Evolutionary conservation across 176 grass and related monocot species (phyloP).

Genomic region (Alloteropsis semialata): DNA sequence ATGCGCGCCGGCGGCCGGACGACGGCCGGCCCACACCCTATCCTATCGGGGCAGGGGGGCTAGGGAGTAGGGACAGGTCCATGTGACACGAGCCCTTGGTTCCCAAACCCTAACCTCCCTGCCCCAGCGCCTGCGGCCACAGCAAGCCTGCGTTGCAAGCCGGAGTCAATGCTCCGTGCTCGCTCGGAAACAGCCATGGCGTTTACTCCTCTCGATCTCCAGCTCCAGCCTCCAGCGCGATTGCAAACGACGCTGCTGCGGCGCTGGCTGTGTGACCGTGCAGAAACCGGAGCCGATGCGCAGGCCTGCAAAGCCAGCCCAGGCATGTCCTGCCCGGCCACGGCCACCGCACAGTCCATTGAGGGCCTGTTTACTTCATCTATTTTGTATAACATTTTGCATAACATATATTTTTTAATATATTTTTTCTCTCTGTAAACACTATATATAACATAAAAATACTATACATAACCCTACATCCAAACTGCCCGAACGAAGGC

Average conservation of each 20-base stretch:
- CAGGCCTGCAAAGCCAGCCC: neutral
- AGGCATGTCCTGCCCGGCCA: neutral
- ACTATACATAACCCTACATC: too few relatives aligned
- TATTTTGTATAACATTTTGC: too few relatives aligned
- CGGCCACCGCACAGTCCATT: too few relatives aligned
- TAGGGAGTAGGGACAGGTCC: constrained; percentile 28
- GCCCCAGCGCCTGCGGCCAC: too few relatives aligned
- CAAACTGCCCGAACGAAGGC: too few relatives aligned
- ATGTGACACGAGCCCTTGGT: constrained; percentile 38
- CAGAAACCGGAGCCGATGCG: constrained; percentile 6
- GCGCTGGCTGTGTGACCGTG: neutral
- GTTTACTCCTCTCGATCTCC: neutral
- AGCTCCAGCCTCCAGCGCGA: neutral
- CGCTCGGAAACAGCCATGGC: constrained; percentile 9
- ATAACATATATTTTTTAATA: too few relatives aligned
- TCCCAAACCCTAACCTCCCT: constrained; percentile 36
- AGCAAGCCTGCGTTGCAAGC: neutral
- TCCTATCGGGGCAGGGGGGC: neutral
- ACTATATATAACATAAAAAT: too few relatives aligned
- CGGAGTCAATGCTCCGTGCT: constrained; percentile 31
- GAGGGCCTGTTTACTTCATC: too few relatives aligned
- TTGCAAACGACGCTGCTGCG: neutral
- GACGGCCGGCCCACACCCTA: constrained; percentile 3
- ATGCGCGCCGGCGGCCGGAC: neutral
- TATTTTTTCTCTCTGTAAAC: too few relatives aligned